Evolutionary conservation across 225 moss, liverwort and hornwort genomes (phyloP), one percentile per base, ranked within the genome.

Genomic region (Neckera pumila): DNA sequence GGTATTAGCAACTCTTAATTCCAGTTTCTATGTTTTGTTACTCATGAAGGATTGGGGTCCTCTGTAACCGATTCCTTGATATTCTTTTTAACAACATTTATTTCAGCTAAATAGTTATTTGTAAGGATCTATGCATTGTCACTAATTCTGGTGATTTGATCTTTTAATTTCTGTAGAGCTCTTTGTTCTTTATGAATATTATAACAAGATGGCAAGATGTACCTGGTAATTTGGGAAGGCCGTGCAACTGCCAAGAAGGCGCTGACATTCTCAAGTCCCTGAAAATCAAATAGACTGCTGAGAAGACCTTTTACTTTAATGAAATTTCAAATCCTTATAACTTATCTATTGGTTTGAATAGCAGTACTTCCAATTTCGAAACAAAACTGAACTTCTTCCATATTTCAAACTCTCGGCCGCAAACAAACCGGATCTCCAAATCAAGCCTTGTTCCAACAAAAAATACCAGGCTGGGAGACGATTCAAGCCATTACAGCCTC

Each of bases 1-100:
- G 54, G 93, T 93, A 43, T 91, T 96, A 73, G 92, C 89, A 80
- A 87, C 93, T 78, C 88, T 94, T 56, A 93, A 90, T 86, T 88
- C 91, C 79, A 91, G 96, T 92, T 93, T 96, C 85, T 96, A 96
- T 90, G 93, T 95, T 27, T 86, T 95, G 76, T 88, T 96, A 86
- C 90, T 96, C n/a, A 96, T 96, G 93, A 96, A 94, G 85, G 96
- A 96, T 87, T 96, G 96, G 95, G 94, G 94, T 88, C 92, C 94
- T 88, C 84, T 94, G 79, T 94, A 87, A 90, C 76, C 62, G 67
- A 43, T 81, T 82, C 76, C 77, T 85, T 28, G 74, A 85, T n/a
- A n/a, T 51, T 27, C 19, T 76, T 81, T 75, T 30, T 33, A 36
- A 61, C n/a, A 36, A 23, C 51, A 74, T 69, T 70, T 72, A 17